Base-by-base conservation (phyloP, 2,329 filamentous ascomycete genomes). In the Monosporascus sp. region DNA sequence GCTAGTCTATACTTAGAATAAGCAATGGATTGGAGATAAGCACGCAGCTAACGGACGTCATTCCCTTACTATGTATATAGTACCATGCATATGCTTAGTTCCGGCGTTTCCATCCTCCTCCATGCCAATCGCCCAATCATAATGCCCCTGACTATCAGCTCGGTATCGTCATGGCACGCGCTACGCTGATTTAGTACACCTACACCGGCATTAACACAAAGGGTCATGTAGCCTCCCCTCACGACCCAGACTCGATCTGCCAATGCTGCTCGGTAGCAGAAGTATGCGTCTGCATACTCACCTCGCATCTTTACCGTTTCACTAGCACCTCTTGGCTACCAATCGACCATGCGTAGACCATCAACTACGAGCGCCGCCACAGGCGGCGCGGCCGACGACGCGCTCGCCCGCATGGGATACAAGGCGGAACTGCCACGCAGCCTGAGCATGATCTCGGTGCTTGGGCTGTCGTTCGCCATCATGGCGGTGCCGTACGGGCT, bases 401-500 rank as follows among this genome's bases (percentile, higher is more conserved):
- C 80, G 50, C 75, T 87, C 62, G 83, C 79, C 55, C 78, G 77
- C 60, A 83, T 88, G 82, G 86, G 85, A 50, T 88, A 88, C 74
- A 81, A 80, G 69, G 76, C 77, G 50, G 85, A 88, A 65, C 66
- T 89, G 44, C 85, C 85, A 17, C 77, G 85, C 55, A 84, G 82
- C 60, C 67, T 89, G 57, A 83, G 80, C 65, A 88, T 88, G 62
- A 54, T 88, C 62, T 86, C 82, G 63, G 82, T 89, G 27, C 73
- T 89, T 45, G 86, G 86, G 49, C 61, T 72, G 58, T 87, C 84
- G 45, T 89, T 89, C 65, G 86, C 86, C 50, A 89, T 90, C 67
- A 89, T 89, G 84, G 86, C 86, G 11, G 84, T 85, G 11, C 84
- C 84, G 1, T 87, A 85, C 60, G 86, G 86, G 37, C 74, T 88